Evolutionary conservation across 202 grass and related monocot species (phyloP), one percentile per base, ranked within the genome.

Genomic region (Panicum hallii): DNA sequence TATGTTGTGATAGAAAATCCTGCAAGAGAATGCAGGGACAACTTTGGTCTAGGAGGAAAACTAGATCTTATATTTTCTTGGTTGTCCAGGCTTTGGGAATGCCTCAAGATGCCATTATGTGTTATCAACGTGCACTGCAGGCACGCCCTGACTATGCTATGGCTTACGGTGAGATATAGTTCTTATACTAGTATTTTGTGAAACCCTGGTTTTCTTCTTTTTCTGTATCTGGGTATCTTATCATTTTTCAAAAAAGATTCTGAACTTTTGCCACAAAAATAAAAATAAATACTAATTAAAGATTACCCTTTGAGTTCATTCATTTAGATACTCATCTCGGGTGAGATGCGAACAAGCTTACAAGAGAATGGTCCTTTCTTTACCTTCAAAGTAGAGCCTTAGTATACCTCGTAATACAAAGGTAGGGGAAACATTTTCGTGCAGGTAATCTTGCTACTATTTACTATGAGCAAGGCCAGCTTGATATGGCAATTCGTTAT

Each of bases 361-460:
- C 85, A 91, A 91, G 89, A 91, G 85, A 91, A 66, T 85, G 89
- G 81, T 85, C 89, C 77, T 91, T 91, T 91, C 85, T 91, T 91
- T 91, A 91, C 77, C 82, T 88, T 88, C 89, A 91, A 88, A 88
- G 77, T 91, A 91, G 77, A 91, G 85, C 81, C 89, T 84, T 91
- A 91, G 76, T 91, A 85, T 88, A 88, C 76, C 71, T 87, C 77
- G 65, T 91, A 88, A 91, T 91, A 88, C 79, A 95, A 95, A 95
- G 90, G 93, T 75, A 86, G 93, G 90, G 85, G 85, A 67, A 70
- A 90, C 90, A 89, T 93, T 94, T 94, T 85, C 89, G 41, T 91
- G 97, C 91, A 99, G 97, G 97, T 89, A 99, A 94, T 87, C 97
- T 99, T 90, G 97, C 93, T 77, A 86, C 93, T 82, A 92, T 84